Conservation (phyloP, 2,329 filamentous ascomycete species). For the Berkeleyomyces rouxiae region DNA sequence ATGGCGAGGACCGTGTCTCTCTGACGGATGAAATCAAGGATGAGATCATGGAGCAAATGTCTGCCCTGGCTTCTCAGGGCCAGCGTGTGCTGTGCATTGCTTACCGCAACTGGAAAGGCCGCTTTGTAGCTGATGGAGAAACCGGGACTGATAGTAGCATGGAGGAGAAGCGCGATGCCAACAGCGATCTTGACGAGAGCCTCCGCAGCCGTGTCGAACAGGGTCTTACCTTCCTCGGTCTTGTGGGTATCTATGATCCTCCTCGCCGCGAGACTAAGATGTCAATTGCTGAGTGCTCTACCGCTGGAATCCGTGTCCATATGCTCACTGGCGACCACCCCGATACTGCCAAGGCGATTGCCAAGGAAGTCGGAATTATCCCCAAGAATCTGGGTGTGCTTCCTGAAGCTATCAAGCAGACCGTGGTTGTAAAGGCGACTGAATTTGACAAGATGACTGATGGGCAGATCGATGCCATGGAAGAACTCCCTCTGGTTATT, state of each 20-base stretch:
- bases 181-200: constrained; percentile 22
- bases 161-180: constrained; percentile 19
- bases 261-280: constrained; percentile 64
- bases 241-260: constrained; percentile 75
- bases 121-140: constrained; percentile 20
- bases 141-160: constrained; percentile 14
- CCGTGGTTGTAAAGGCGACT: constrained; percentile 57
- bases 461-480: constrained; percentile 56
- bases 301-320: constrained; percentile 61
- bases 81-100: constrained; percentile 58
- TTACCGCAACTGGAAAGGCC: constrained; percentile 42
- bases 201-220: constrained; percentile 48
- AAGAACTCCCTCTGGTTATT: constrained; percentile 63
- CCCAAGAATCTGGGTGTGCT: constrained; percentile 43
- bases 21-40: constrained; percentile 36
- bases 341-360: constrained; percentile 62
- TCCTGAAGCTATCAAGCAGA: constrained; percentile 43
- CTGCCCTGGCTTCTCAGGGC: constrained; percentile 45
- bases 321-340: constrained; percentile 77
- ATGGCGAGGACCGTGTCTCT: constrained; percentile 25
- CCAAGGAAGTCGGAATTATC: constrained; percentile 62
- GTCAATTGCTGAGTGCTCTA: constrained; percentile 52
- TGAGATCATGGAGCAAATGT: constrained; percentile 36
- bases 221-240: constrained; percentile 57
- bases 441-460: constrained; percentile 67